phyloP scores from a whole-genome alignment of 768 basidiomycete species.

The Phaffia australis region DNA sequence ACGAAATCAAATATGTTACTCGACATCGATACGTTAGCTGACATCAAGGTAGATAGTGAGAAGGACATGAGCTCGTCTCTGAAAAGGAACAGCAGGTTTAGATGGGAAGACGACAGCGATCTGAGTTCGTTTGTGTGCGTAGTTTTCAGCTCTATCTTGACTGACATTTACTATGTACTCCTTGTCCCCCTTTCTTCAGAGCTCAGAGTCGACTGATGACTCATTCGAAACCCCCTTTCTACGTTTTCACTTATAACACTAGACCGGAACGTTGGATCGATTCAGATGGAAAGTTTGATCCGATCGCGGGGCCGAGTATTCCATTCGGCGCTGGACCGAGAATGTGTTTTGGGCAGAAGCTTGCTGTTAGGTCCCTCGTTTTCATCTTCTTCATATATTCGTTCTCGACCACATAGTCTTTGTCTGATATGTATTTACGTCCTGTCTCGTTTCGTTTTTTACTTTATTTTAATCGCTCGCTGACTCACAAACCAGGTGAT shows the following conservation, averaged over 20 bases:
- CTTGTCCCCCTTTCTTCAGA: too few species aligned
- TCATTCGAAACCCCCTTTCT: too few species aligned
- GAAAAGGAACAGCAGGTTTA: too few species aligned
- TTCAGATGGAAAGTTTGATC: neutral
- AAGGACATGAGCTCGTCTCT: constrained; percentile 8
- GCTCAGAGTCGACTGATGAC: too few species aligned
- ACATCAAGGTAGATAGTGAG: neutral
- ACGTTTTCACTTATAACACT: neutral
- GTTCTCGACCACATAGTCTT: neutral
- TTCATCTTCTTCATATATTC: neutral
- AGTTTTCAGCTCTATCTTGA: too few species aligned
- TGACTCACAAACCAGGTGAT: neutral
- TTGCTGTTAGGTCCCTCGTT: constrained; percentile 1
- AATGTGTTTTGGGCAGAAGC: neutral
- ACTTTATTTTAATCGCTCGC: neutral
- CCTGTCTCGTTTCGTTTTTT: too few species aligned
- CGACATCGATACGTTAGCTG: neutral
- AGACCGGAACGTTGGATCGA: constrained; percentile 11
- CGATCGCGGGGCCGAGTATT: neutral
- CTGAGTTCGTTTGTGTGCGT: too few species aligned
- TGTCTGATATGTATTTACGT: neutral
- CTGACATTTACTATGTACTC: too few species aligned
- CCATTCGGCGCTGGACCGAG: constrained; percentile 5
- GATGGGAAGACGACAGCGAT: too few species aligned
- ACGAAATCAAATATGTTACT: too few species aligned